phyloP scores from a whole-genome alignment of 192 early-diverging fungal genomes.

The Thamnidium elegans region DNA sequence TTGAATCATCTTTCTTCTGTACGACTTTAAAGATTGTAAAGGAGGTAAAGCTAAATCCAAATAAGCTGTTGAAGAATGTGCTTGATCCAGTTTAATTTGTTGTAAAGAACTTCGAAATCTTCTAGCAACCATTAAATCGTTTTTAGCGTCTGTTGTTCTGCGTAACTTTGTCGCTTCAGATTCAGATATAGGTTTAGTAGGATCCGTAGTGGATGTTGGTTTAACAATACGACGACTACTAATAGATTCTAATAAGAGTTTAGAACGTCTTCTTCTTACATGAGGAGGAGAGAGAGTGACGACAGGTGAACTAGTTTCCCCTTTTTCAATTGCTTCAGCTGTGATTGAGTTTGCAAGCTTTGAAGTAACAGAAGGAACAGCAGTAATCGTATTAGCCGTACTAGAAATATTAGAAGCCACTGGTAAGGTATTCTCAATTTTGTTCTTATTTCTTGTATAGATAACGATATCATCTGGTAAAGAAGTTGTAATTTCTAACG shows the following conservation, averaged over 20 bases:
- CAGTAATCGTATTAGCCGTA: neutral
- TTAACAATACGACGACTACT: conserved; percentile 28
- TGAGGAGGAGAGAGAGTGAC: neutral
- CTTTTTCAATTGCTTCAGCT: neutral
- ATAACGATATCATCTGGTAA: conserved; percentile 40
- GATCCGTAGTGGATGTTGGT: neutral
- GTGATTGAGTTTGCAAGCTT: neutral
- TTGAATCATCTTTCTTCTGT: conserved; percentile 12
- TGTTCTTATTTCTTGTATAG: conserved; percentile 29
- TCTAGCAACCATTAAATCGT: conserved; percentile 1
- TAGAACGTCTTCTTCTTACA: neutral
- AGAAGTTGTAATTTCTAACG: conserved; percentile 45
- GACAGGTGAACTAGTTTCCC: neutral
- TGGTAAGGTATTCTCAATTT: neutral
- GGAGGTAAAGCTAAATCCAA: conserved; percentile 32
- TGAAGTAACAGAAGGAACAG: neutral
- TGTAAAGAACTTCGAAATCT: neutral
- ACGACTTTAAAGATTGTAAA: conserved; percentile 2
- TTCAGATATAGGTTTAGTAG: neutral
- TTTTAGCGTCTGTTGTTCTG: conserved; percentile 14
- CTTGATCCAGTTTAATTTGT: conserved; percentile 10
- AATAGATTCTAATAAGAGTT: conserved; percentile 39
- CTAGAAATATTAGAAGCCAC: neutral
- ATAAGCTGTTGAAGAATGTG: conserved; percentile 30
- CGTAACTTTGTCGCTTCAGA: conserved; percentile 11